phyloP scores from a whole-genome alignment of 805 yeast genomes.

The Candida orba region DNA sequence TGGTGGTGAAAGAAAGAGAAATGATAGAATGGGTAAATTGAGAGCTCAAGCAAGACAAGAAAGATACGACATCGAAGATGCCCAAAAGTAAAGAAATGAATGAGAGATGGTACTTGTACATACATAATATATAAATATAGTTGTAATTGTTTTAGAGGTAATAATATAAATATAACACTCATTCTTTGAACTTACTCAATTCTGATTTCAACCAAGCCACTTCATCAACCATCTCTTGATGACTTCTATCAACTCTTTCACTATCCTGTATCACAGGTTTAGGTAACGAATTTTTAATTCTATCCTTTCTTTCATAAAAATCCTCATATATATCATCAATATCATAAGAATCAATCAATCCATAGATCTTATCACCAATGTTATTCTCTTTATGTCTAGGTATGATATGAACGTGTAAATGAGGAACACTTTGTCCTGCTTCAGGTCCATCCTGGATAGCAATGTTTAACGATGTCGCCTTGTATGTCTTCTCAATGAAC shows the following conservation, averaged over 20 bases:
- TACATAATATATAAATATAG: background rate
- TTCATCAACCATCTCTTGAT: slow-evolving; percentile 65
- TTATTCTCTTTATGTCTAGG: slow-evolving; percentile 63
- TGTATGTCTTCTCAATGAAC: slow-evolving; percentile 58
- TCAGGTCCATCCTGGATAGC: slow-evolving; percentile 96
- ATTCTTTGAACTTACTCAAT: slow-evolving; percentile 23
- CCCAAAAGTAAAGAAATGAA: slow-evolving; percentile 1
- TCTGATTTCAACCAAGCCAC: slow-evolving; percentile 47
- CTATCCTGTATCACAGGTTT: slow-evolving; percentile 38
- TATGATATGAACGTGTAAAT: slow-evolving; percentile 87
- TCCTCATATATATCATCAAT: slow-evolving; percentile 26
- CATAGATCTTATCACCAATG: slow-evolving; percentile 69
- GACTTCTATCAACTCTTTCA: slow-evolving; percentile 48
- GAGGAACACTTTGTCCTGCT: slow-evolving; percentile 96
- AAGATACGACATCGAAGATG: slow-evolving; percentile 24
- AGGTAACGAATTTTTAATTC: slow-evolving; percentile 19
- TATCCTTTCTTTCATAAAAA: slow-evolving; percentile 25
- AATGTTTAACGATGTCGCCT: slow-evolving; percentile 79
- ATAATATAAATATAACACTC: background rate
- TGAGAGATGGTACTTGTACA: background rate
- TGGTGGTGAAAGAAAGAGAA: slow-evolving; percentile 84
- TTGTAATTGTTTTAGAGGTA: background rate
- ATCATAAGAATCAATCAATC: slow-evolving; percentile 52
- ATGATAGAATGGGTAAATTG: slow-evolving; percentile 55
- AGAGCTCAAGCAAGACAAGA: slow-evolving; percentile 33